Evolutionary conservation across 1,284 basidiomycete genomes (phyloP).

Genomic region (Salmacisia buchloeana): DNA sequence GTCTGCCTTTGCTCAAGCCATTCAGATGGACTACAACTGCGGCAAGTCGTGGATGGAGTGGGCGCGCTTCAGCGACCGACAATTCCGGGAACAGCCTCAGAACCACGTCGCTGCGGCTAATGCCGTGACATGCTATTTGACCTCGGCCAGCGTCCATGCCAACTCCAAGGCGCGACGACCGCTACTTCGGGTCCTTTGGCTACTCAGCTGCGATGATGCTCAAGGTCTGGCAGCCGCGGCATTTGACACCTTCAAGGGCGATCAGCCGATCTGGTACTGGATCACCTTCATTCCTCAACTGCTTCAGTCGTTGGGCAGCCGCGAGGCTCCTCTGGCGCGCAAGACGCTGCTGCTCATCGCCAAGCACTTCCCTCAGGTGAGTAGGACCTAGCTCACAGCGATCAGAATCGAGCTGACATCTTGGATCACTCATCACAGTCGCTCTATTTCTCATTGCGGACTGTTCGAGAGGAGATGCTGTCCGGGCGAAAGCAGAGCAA

Average conservation of each 20-base stretch:
- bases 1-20: conserved; percentile 65
- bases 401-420: too few species aligned
- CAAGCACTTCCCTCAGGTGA: conserved; percentile 84
- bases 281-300: conserved; percentile 95
- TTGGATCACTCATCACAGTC: too few species aligned
- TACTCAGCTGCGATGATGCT: conserved; percentile 87
- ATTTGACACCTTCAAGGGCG: conserved; percentile 94
- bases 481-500: conserved; percentile 52
- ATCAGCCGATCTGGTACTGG: conserved; percentile 98
- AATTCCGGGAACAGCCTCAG: conserved; percentile 65
- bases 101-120: conserved; percentile 63
- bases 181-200: conserved; percentile 86
- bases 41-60: conserved; percentile 99
- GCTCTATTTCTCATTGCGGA: conserved; percentile 89
- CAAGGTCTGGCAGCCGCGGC: conserved; percentile 71
- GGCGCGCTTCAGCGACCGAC: conserved; percentile 88
- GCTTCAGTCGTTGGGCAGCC: conserved; percentile 79
- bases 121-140: conserved; percentile 94
- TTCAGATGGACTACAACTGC: conserved; percentile 89
- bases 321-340: conserved; percentile 87
- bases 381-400: too few species aligned
- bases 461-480: conserved; percentile 74
- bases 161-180: conserved; percentile 87
- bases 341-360: conserved; percentile 85
- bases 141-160: conserved; percentile 94